Percentiles rank a stretch among this genome's conserved stretches.
Conservation (phyloP, 352 stramenopile genomes). For the Globisporangium spinosum region DNA sequence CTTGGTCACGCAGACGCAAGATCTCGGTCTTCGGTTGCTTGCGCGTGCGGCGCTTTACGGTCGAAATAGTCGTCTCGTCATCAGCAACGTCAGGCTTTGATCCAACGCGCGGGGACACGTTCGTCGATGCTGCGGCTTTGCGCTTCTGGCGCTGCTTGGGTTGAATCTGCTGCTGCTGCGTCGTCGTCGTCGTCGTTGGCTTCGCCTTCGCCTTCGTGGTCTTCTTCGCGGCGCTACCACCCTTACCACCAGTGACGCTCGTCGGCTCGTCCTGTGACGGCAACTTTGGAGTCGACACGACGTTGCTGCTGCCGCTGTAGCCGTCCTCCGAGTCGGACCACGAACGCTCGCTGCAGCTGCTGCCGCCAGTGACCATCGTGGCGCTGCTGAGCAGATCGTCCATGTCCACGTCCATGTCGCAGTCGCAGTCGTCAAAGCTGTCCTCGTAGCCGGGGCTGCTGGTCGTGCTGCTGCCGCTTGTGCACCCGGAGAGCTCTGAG, state of each 20-base stretch:
- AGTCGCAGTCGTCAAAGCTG: background rate
- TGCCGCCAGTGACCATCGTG: background rate
- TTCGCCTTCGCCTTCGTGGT: background rate
- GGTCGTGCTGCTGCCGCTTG: background rate
- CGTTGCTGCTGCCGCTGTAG: background rate
- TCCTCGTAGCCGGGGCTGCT: background rate
- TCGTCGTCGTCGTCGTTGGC: background rate
- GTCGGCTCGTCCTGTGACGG: background rate
- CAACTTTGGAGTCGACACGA: background rate
- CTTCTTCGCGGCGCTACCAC: background rate
- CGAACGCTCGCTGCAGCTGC: conserved; percentile 12
- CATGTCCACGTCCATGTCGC: background rate
- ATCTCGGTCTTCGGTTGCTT: conserved; percentile 16
- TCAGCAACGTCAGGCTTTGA: background rate
- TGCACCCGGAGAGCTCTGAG: background rate
- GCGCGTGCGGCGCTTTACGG: conserved; percentile 10
- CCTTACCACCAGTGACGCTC: background rate
- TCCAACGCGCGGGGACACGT: background rate
- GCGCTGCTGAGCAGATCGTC: background rate
- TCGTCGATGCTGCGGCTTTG: conserved; percentile 7
- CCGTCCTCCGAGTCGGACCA: conserved; percentile 12
- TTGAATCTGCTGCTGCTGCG: background rate
- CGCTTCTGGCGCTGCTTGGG: conserved; percentile 6
- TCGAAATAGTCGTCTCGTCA: background rate
- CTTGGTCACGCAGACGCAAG: conserved; percentile 12